Evolutionary conservation across 1,284 basidiomycete species (phyloP), one percentile per base, ranked within the genome.

Genomic region (Austroboletus niveus): DNA sequence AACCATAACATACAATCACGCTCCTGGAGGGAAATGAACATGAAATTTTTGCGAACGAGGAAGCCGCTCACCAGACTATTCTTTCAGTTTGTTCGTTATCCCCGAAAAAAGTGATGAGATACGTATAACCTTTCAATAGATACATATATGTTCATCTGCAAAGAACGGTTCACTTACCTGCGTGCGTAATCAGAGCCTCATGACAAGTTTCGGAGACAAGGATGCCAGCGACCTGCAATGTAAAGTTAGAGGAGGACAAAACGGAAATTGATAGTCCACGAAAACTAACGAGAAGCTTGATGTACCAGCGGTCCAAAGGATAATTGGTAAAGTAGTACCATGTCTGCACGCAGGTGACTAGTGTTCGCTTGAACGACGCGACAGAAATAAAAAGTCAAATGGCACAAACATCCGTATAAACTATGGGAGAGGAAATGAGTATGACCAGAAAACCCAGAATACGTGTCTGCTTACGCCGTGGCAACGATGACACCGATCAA

Each of bases 321-420:
- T 84, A 80, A 8, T 61, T 62, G 10, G 66, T 69, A 51, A 70
- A 84, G 60, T 85, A 85, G 57, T 76, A 83, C 72, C 74, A 82
- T 4, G 78, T 72, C 62, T 85, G 83, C 22, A 82, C 72, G 54
- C 75, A 72, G 6, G 82, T 81, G n/a, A 83, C 83, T 84, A 24
- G 5, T 0, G 34, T 29, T 40, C 24, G 48, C 12, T 36, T 9
- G 43, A 30, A 56, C 45, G 49, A 44, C 27, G 8, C 5, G 11
- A 9, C 2, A 36, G 35, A 39, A 27, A 51, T 30, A 45, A 55
- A 55, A n/a, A 22, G 10, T n/a, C 0, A 15, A 15, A 29, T 34
- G 6, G 14, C 14, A 58, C 69, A 10, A 47, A 83, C 82, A 75
- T 68, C 82, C 82, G 52, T 79, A 78, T 32, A 84, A 67, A 3